Base-by-base conservation (phyloP, 2,329 filamentous ascomycete genomes). In the Apiospora phragmitis region DNA sequence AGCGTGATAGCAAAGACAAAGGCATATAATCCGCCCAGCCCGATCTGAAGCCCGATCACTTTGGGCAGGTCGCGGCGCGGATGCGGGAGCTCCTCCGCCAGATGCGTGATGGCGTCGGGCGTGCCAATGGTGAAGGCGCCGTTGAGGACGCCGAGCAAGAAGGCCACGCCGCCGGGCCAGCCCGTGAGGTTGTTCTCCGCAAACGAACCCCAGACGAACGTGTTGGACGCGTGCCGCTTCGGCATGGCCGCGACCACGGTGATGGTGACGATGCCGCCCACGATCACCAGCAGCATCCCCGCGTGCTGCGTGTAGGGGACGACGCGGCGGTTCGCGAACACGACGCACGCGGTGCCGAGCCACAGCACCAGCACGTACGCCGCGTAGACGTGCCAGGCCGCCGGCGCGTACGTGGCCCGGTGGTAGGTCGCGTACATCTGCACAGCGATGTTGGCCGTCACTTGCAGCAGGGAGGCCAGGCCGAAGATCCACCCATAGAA, bases 81-180 rank as follows among this genome's bases (percentile, higher is more conserved):
- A 21, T 81, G 77, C 0, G 81, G 88, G 26, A 90, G 86, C 78
- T 91, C 89, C 77, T 91, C 89, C 5, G 88, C 86, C 75, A 91
- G 82, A 78, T 91, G 90, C 11, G 85, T 87, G 24, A 91, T 88
- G 69, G 88, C 86, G 77, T 92, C 90, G 3, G 89, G 88, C 0
- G 89, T 91, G 24, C 90, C 90, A 35, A 92, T 88, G 26, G 89
- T 89, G 76, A 90, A 92, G 14, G 90, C 89, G 6, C 90, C 90
- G 74, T 92, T 92, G 32, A 92, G 83, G 78, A 92, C 90, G 24
- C 90, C 90, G 0, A 88, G 82, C 35, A 91, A 81, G 73, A 92
- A 92, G 2, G 89, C 89, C n/a, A 92, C 87, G 21, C 89, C 89
- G 62, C 88, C 83, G 74, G 74, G 81, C 87, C 79, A 88, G 68